These are phyloP conservation scores for Cenococcum geophilum DNA, from an alignment of 495 filamentous ascomycete genomes.

Conservation along the genomic window DNA sequence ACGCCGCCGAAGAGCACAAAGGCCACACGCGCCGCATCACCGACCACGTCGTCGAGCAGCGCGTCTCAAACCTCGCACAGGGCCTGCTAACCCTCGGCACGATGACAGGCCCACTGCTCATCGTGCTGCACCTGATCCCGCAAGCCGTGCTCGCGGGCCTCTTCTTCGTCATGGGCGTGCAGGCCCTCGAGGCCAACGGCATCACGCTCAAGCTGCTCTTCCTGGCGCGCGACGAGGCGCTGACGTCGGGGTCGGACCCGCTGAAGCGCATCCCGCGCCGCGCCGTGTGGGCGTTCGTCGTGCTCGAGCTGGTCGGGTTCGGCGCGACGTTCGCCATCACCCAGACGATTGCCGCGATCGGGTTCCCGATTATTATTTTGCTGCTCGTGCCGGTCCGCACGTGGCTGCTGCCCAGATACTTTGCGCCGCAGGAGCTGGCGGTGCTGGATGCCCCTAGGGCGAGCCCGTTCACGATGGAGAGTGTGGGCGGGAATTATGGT, in stretches of 20 bases:
- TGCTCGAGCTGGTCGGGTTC: slow-evolving; percentile 72
- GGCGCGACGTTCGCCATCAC: slow-evolving; percentile 89
- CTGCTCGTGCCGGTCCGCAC: slow-evolving; percentile 71
- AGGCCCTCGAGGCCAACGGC: slow-evolving; percentile 52
- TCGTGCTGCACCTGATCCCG: slow-evolving; percentile 78
- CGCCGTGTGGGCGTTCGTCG: slow-evolving; percentile 67
- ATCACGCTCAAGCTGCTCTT: slow-evolving; percentile 78
- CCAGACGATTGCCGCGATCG: slow-evolving; percentile 86
- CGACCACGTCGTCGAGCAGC: slow-evolving; percentile 79
- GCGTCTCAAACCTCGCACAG: slow-evolving; percentile 77
- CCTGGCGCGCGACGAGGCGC: slow-evolving; percentile 57
- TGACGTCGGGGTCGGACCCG: slow-evolving; percentile 61
- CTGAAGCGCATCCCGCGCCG: slow-evolving; percentile 55
- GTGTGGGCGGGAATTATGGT: slow-evolving; percentile 66
- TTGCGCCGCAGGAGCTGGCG: slow-evolving; percentile 60
- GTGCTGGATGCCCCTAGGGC: slow-evolving; percentile 75
- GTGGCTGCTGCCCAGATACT: slow-evolving; percentile 64
- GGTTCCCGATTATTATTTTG: slow-evolving; percentile 85
- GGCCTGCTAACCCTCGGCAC: slow-evolving; percentile 79
- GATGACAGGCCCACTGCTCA: slow-evolving; percentile 79
- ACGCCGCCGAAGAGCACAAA: slow-evolving; percentile 51
- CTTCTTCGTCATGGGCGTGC: slow-evolving; percentile 83
- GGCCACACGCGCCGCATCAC: slow-evolving; percentile 49
- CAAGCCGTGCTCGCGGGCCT: slow-evolving; percentile 83
- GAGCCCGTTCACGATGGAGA: slow-evolving; percentile 79